These are phyloP conservation scores for Scytalidium lignicola DNA, from an alignment of 2,329 filamentous ascomycete species.

Conservation along the genomic window DNA sequence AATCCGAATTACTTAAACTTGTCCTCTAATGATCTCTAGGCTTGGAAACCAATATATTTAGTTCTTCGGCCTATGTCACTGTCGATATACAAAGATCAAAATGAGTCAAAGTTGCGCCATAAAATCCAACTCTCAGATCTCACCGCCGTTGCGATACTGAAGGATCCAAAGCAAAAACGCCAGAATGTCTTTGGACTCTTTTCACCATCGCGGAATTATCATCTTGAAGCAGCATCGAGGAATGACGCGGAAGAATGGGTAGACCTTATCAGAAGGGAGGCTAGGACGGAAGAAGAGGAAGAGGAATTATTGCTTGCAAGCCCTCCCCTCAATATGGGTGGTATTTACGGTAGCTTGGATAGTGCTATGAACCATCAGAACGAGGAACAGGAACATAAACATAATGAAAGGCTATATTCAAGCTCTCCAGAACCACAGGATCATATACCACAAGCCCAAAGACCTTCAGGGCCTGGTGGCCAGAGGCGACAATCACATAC, in stretches of 20 bases:
- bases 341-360: conserved; percentile 22
- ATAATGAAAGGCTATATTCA: conserved; percentile 28
- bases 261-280: conserved; percentile 69
- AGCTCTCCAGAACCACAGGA: conserved; percentile 59
- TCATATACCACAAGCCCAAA: conserved; percentile 12
- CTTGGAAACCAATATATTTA: conserved; percentile 85
- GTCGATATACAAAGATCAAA: conserved; percentile 88
- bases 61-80: conserved; percentile 87
- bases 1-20: conserved; percentile 3
- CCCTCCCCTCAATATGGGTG: conserved; percentile 41
- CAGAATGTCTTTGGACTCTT: conserved; percentile 90
- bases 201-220: conserved; percentile 84
- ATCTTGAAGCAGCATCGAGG: conserved; percentile 71
- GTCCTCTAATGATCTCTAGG: conserved; percentile 39
- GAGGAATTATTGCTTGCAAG: conserved; percentile 74
- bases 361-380: conserved; percentile 18
- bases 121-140: conserved; percentile 86
- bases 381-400: conserved; percentile 17
- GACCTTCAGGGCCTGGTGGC: conserved; percentile 9
- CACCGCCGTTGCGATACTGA: conserved; percentile 83
- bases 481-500: conserved; percentile 54
- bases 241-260: conserved; percentile 85
- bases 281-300: conserved; percentile 82
- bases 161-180: conserved; percentile 81
- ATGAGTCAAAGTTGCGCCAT: conserved; percentile 83